A percentile compares a stretch with the other conserved stretches of the same genome.
phyloP scores from a whole-genome alignment of 306 rosid genomes.

The Bauhinia variegata region DNA sequence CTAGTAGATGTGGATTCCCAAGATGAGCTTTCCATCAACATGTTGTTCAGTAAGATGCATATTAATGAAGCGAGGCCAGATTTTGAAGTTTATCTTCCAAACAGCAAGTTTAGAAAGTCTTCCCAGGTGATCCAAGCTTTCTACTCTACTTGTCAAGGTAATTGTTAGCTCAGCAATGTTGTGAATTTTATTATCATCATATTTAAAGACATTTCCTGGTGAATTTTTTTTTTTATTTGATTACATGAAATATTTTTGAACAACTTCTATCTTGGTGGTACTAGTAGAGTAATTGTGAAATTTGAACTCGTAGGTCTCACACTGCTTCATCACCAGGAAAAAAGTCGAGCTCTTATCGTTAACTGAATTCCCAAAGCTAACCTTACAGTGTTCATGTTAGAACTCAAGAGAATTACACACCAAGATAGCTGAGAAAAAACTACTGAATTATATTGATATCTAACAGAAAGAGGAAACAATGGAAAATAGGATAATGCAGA shows the following conservation, averaged over 20 bases:
- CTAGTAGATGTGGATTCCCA: constrained; percentile 32
- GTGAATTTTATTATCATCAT: constrained; percentile 7
- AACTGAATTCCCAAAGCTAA: too few species aligned
- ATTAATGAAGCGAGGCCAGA: constrained; percentile 54
- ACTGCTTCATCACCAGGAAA: neutral
- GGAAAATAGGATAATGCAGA: too few species aligned
- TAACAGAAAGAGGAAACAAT: too few species aligned
- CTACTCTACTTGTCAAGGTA: constrained; percentile 75
- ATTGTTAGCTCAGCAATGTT: constrained; percentile 6
- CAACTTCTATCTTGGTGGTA: neutral
- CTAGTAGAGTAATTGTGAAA: constrained; percentile 19
- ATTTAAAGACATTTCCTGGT: neutral
- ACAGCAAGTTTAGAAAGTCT: constrained; percentile 79
- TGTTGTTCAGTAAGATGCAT: constrained; percentile 53
- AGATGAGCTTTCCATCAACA: constrained; percentile 38
- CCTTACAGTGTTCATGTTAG: neutral
- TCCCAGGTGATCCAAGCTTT: constrained; percentile 76
- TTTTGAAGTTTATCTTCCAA: constrained; percentile 80
- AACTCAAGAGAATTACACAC: too few species aligned
- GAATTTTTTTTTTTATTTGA: constrained; percentile 1
- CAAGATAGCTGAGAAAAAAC: too few species aligned
- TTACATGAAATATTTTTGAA: neutral
- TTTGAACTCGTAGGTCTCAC: neutral
- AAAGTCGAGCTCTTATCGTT: neutral
- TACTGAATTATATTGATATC: too few species aligned